These are phyloP conservation scores for Mycena floridula DNA, from an alignment of 768 basidiomycete genomes.

Conservation along the genomic window DNA sequence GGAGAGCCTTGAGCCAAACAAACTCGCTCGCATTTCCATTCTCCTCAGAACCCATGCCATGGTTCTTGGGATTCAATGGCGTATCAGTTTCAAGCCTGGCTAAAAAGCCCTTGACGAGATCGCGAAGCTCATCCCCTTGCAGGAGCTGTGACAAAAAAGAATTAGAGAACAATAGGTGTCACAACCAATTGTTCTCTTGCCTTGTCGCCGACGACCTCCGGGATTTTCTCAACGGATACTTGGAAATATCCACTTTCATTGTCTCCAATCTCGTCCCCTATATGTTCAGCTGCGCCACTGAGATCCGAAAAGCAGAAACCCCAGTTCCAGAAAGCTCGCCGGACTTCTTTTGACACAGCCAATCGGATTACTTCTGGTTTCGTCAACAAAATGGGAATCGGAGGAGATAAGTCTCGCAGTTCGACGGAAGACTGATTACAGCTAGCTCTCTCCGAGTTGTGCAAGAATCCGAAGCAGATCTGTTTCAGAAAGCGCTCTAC, in stretches of 20 bases:
- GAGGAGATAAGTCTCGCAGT: slow-evolving; percentile 41
- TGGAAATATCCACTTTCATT: slow-evolving; percentile 50
- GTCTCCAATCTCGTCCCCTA: slow-evolving; percentile 16
- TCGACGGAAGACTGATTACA: slow-evolving; percentile 26
- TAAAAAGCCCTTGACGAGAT: slow-evolving; percentile 70
- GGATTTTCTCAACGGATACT: slow-evolving; percentile 55
- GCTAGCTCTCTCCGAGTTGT: slow-evolving; percentile 25
- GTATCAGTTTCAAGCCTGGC: slow-evolving; percentile 49
- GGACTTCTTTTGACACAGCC: slow-evolving; percentile 30
- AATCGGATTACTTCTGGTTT: slow-evolving; percentile 53
- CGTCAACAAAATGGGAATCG: slow-evolving; percentile 61
- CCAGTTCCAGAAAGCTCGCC: slow-evolving; percentile 56
- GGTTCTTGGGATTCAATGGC: slow-evolving; percentile 14
- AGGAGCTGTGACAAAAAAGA: slow-evolving; percentile 41
- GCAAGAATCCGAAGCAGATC: slow-evolving; percentile 65
- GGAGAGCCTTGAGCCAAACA: slow-evolving; percentile 65
- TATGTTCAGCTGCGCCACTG: slow-evolving; percentile 16
- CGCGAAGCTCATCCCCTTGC: slow-evolving; percentile 63
- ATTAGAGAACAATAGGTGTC: slow-evolving; percentile 4
- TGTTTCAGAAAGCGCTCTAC: slow-evolving; percentile 78
- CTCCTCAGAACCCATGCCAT: slow-evolving; percentile 2
- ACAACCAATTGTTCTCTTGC: slow-evolving; percentile 22
- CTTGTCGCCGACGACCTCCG: slow-evolving; percentile 69
- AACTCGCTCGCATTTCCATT: slow-evolving; percentile 27
- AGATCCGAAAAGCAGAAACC: slow-evolving; percentile 53